These are phyloP conservation scores for Massariosphaeria phaeospora DNA, from an alignment of 495 filamentous ascomycete species.

Conservation along the genomic window DNA sequence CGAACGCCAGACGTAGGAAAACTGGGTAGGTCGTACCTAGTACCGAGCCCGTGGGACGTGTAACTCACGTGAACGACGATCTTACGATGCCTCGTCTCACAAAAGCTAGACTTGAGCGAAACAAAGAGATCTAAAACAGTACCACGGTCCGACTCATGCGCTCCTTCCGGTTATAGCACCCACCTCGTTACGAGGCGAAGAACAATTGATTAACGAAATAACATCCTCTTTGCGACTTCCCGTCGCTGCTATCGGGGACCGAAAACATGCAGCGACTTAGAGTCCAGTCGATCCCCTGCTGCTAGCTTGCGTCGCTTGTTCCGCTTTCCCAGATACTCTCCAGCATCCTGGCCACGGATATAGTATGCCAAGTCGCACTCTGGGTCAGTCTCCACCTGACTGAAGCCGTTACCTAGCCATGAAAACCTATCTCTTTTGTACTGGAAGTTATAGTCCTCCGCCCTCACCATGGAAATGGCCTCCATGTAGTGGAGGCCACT, in stretches of 20 bases:
- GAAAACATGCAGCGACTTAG: too few relatives aligned
- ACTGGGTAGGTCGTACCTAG: too few relatives aligned
- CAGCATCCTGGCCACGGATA: constrained; percentile 43
- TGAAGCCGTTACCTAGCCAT: constrained; percentile 48
- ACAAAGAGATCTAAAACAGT: too few relatives aligned
- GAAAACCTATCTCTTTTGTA: constrained; percentile 48
- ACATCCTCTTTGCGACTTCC: not conserved
- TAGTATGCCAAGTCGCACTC: constrained; percentile 44
- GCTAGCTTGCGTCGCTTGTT: constrained; percentile 34
- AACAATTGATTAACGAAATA: too few relatives aligned
- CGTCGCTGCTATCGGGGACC: not conserved
- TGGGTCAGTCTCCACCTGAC: constrained; percentile 31
- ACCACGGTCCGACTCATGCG: too few relatives aligned
- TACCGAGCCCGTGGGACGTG: too few relatives aligned
- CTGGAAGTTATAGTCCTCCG: constrained; percentile 49
- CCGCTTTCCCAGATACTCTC: constrained; percentile 32
- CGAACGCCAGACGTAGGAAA: too few relatives aligned
- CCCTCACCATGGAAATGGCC: constrained; percentile 44
- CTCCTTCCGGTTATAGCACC: too few relatives aligned
- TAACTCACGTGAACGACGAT: too few relatives aligned
- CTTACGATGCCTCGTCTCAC: too few relatives aligned
- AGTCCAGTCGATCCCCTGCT: constrained; percentile 35
- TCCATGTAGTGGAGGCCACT: constrained; percentile 48
- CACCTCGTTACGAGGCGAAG: too few relatives aligned
- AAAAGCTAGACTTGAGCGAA: too few relatives aligned